phyloP scores from a whole-genome alignment of 768 basidiomycete species.

The Lentinula sp. region DNA sequence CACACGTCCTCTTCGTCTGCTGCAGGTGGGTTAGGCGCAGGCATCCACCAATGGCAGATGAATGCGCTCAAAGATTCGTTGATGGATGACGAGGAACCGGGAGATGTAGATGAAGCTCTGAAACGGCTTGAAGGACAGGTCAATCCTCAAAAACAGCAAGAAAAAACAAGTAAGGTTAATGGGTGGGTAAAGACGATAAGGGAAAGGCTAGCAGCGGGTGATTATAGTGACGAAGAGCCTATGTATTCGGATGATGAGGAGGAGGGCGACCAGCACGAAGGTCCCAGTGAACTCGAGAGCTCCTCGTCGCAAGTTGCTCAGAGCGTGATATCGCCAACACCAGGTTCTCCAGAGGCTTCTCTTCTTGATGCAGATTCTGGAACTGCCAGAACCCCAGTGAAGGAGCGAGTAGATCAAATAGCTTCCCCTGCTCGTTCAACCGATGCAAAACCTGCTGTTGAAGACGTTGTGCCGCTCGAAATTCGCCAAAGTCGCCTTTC shows the following conservation, averaged over 20 bases:
- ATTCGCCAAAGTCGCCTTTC: slow-evolving; percentile 57
- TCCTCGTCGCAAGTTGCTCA: slow-evolving; percentile 1
- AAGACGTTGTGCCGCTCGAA: slow-evolving; percentile 62
- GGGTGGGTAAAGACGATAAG: slow-evolving; percentile 75
- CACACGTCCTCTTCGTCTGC: slow-evolving; percentile 30
- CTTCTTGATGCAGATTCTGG: slow-evolving; percentile 21
- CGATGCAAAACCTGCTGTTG: slow-evolving; percentile 44
- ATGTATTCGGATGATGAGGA: slow-evolving; percentile 46
- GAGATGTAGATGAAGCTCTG: slow-evolving; percentile 80
- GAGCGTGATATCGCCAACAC: slow-evolving; percentile 17
- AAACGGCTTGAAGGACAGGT: slow-evolving; percentile 81
- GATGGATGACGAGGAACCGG: slow-evolving; percentile 60
- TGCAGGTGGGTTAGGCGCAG: slow-evolving; percentile 32
- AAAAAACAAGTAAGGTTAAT: slow-evolving; percentile 72
- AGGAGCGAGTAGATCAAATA: slow-evolving; percentile 9
- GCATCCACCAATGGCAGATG: slow-evolving; percentile 78
- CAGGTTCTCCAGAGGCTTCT: slow-evolving; percentile 24
- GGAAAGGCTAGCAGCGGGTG: slow-evolving; percentile 57
- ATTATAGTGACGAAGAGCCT: slow-evolving; percentile 59
- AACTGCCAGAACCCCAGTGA: neutral
- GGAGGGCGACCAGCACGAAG: slow-evolving; percentile 27
- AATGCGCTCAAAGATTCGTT: slow-evolving; percentile 71
- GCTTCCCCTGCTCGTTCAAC: slow-evolving; percentile 24
- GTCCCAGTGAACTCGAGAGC: neutral
- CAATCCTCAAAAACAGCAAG: slow-evolving; percentile 62